Conservation (phyloP, 2,329 filamentous ascomycete species). For the Stachybotrys echinatus region DNA sequence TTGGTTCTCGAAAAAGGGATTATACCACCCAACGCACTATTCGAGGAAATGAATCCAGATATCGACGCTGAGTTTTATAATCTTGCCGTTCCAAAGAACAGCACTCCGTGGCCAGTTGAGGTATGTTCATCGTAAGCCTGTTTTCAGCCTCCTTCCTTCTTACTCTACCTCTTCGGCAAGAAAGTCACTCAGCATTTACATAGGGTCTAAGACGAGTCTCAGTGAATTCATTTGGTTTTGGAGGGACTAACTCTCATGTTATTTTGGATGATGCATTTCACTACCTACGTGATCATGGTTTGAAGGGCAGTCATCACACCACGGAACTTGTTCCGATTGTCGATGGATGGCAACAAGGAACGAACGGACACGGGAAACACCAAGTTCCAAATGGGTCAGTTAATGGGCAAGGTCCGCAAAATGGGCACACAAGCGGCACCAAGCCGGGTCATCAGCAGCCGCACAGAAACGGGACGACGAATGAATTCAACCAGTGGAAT, state of each 20-base stretch:
- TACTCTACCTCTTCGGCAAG: no score
- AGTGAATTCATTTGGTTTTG: not conserved
- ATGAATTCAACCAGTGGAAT: no score
- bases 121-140: no score
- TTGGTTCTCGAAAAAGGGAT: slow-evolving; percentile 8
- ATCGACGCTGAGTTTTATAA: not conserved
- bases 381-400: no score
- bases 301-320: not conserved
- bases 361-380: not conserved
- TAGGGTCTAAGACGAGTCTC: not conserved
- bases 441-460: no score
- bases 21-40: slow-evolving; percentile 6
- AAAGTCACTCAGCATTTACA: no score
- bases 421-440: no score
- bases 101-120: not conserved
- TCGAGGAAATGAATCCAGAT: slow-evolving; percentile 4
- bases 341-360: not conserved
- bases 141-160: no score
- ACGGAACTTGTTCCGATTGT: no score
- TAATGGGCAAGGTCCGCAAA: no score
- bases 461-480: no score
- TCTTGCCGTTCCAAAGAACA: not conserved
- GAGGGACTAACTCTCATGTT: not conserved
- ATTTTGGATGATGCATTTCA: not conserved
- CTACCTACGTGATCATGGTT: not conserved